Evolutionary conservation across 2,329 filamentous ascomycete species (phyloP).

Genomic region (Sporothrix pallida): DNA sequence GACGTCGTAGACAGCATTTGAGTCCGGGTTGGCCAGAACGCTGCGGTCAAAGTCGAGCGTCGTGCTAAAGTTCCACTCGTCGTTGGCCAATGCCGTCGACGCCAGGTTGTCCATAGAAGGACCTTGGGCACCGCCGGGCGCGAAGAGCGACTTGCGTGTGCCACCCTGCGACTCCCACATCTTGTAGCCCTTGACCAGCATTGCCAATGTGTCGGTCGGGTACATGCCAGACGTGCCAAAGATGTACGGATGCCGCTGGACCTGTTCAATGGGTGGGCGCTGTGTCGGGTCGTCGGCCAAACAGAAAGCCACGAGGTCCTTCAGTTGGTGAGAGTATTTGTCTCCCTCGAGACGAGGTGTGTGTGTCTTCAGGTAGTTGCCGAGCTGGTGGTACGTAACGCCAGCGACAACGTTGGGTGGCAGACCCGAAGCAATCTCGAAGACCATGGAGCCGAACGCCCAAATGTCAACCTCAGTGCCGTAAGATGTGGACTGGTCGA

Average conservation of each 20-base stretch:
- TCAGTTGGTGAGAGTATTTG: conserved; percentile 71
- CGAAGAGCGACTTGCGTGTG: conserved; percentile 69
- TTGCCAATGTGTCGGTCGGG: conserved; percentile 66
- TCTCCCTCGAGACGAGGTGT: conserved; percentile 73
- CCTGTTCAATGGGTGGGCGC: conserved; percentile 71
- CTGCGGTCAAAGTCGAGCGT: conserved; percentile 68
- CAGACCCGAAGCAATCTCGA: conserved; percentile 78
- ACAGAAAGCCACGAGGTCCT: conserved; percentile 74
- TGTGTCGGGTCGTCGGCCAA: conserved; percentile 70
- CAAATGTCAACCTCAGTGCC: conserved; percentile 80
- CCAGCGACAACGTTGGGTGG: conserved; percentile 71
- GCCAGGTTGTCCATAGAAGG: conserved; percentile 48
- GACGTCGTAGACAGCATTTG: conserved; percentile 63
- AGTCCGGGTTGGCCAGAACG: conserved; percentile 58
- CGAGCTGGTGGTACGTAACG: conserved; percentile 58
- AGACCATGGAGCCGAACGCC: conserved; percentile 82
- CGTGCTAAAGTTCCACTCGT: conserved; percentile 72
- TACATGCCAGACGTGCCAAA: conserved; percentile 65
- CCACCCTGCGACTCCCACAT: conserved; percentile 78
- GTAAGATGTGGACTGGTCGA: conserved; percentile 66
- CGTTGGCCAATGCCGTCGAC: conserved; percentile 55
- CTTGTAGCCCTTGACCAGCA: conserved; percentile 74
- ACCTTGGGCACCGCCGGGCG: conserved; percentile 63
- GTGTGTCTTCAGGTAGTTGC: conserved; percentile 63
- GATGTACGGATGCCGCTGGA: conserved; percentile 74